These are phyloP conservation scores for Apiotrichum brassicae DNA, from an alignment of 1,284 basidiomycete species.

Conservation along the genomic window DNA sequence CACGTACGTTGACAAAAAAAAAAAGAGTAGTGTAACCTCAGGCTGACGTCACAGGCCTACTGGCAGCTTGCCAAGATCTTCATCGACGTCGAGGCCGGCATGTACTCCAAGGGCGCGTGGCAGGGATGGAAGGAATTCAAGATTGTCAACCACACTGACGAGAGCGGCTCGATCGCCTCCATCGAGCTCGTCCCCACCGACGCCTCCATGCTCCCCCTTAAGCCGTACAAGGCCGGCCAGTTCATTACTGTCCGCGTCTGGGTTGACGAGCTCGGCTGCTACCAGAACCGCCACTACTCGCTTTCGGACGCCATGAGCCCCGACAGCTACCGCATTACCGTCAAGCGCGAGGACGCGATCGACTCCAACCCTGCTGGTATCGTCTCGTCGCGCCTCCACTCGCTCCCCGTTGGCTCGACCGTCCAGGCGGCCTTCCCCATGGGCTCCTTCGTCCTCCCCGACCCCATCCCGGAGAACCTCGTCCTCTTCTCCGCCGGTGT, in stretches of 20 bases:
- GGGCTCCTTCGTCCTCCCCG: constrained; percentile 31
- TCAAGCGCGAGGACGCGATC: constrained; percentile 27
- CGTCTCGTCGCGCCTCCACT: constrained; percentile 22
- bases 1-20: constrained; percentile 4
- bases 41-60: constrained; percentile 11
- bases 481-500: constrained; percentile 37
- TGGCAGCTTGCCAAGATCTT: constrained; percentile 30
- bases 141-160: constrained; percentile 23
- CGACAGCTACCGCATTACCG: constrained; percentile 31
- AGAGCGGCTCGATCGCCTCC: constrained; percentile 26
- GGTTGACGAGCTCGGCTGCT: constrained; percentile 14
- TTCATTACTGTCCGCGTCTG: constrained; percentile 28
- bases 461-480: constrained; percentile 20
- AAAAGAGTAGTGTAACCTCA: no score
- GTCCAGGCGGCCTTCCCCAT: constrained; percentile 29
- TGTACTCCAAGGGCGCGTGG: constrained; percentile 28
- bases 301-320: constrained; percentile 23
- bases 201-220: constrained; percentile 20
- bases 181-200: constrained; percentile 31
- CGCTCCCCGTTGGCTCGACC: constrained; percentile 22
- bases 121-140: constrained; percentile 30
- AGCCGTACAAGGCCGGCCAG: constrained; percentile 31
- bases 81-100: constrained; percentile 31
- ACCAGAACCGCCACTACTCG: constrained; percentile 29
- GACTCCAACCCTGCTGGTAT: constrained; percentile 18